Evolutionary conservation across 768 basidiomycete genomes (phyloP).

Genomic region (Leccinum arenicola): DNA sequence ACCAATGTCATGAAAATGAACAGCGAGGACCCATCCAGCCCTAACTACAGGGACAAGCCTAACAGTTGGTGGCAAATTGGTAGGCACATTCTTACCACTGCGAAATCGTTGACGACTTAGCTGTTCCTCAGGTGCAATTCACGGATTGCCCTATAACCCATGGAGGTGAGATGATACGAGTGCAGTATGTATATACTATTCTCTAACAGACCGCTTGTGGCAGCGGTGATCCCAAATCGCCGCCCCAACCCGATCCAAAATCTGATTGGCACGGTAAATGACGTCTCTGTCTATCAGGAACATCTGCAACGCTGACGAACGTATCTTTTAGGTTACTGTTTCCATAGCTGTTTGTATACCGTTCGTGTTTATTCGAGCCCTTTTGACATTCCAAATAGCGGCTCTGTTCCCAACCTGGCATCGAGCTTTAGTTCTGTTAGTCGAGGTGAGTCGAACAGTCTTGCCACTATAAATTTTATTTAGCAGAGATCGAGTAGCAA

Average conservation of each 20-base stretch:
- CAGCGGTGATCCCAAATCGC: slow-evolving; percentile 18
- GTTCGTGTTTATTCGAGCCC: no score
- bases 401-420: no score
- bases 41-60: slow-evolving; percentile 13
- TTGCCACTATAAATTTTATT: no score
- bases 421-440: no score
- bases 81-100: not conserved
- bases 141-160: slow-evolving; percentile 17
- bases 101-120: not conserved
- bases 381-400: no score
- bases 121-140: slow-evolving; percentile 10
- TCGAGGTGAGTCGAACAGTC: no score
- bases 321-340: slow-evolving; percentile 16
- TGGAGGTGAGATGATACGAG: slow-evolving; percentile 7
- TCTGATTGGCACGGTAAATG: slow-evolving; percentile 10
- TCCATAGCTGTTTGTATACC: slow-evolving; percentile 12
- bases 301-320: slow-evolving; percentile 1
- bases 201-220: not conserved
- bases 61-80: slow-evolving; percentile 25
- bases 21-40: not conserved
- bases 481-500: no score
- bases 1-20: slow-evolving; percentile 7
- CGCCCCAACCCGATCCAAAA: slow-evolving; percentile 5
- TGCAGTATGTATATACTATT: no score
- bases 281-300: not conserved